Percentiles rank a stretch among this genome's conserved stretches.
Conservation (phyloP, 345 rosid species). For the Salix brachista region DNA sequence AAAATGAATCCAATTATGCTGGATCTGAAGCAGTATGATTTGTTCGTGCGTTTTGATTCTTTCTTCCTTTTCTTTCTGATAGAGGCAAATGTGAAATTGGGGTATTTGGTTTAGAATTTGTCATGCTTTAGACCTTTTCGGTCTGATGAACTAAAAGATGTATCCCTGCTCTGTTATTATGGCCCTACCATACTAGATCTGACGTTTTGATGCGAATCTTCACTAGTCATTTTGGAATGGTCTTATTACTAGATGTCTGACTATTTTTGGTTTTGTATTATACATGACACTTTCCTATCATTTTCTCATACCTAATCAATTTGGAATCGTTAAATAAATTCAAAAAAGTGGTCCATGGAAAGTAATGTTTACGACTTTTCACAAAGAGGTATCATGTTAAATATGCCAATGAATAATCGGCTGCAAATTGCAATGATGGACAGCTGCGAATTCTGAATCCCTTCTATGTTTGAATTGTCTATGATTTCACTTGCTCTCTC, state of each 20-base stretch:
- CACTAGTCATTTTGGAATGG: neutral
- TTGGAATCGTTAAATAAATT: neutral
- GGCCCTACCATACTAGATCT: neutral
- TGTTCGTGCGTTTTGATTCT: neutral
- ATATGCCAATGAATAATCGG: neutral
- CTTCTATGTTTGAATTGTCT: neutral
- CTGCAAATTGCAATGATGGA: conserved; percentile 12
- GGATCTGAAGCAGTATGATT: neutral
- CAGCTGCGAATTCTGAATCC: conserved; percentile 4
- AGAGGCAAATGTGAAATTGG: neutral
- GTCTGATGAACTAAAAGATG: neutral
- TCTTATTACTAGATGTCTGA: neutral
- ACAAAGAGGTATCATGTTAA: neutral
- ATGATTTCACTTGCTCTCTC: neutral
- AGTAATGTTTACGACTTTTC: neutral
- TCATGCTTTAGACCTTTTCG: neutral
- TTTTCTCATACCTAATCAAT: neutral
- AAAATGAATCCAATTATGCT: neutral
- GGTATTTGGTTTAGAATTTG: neutral
- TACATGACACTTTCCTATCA: neutral
- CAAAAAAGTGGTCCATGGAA: neutral
- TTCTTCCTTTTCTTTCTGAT: neutral
- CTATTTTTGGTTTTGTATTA: neutral
- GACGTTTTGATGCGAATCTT: neutral
- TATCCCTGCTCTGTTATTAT: neutral